Evolutionary conservation across 192 early-diverging fungal genomes (phyloP), one percentile per base, ranked within the genome.

Genomic region (Dimargaris xerosporica): DNA sequence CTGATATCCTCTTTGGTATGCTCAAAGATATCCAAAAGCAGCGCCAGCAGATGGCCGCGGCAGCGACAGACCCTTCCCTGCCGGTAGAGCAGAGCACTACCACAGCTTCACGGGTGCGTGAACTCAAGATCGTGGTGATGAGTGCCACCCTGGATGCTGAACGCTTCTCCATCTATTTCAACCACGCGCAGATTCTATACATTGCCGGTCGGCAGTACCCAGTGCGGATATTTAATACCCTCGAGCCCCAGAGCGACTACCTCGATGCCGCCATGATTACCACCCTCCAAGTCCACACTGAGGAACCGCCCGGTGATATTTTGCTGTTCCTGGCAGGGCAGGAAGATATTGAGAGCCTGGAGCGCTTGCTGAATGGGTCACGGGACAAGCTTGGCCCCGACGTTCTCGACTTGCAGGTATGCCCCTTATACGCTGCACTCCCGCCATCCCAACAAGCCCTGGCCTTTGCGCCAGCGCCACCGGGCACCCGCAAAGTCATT

Each of bases 1-100:
- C 96, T 0, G 96, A 99, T 70, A 88, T 99, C 47, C 66, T 99
- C 39, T 91, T 99, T 73, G 96, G 93, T 11, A 91, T 92, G 89
- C 77, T 96, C 19, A 93, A 93, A 67, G 82, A 76, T 6, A 92
- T 94, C 28, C 90, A 91, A 69, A 70, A 80, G 56, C 75, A 80
- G 43, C 69, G 95, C 17, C 63, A 62, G 16, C 75, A 79, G 0
- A 58, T 80, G 64, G 59, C 26, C 65, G 31, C 21, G 0, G 48
- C 19, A 61, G 42, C 44, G 6, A 44, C 16, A n/a, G 56, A 56
- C 30, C 17, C 54, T 17, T 9, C 23, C 34, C 23, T 31, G 29
- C 3, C 6, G 7, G 29, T 34, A 30, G n/a, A n/a, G 29, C 23
- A 9, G 17, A 56, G 34, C 11, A 10, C 16, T 28, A 7, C 28